phyloP scores from a whole-genome alignment of 2,329 filamentous ascomycete species.

The Ascomycota sp. region DNA sequence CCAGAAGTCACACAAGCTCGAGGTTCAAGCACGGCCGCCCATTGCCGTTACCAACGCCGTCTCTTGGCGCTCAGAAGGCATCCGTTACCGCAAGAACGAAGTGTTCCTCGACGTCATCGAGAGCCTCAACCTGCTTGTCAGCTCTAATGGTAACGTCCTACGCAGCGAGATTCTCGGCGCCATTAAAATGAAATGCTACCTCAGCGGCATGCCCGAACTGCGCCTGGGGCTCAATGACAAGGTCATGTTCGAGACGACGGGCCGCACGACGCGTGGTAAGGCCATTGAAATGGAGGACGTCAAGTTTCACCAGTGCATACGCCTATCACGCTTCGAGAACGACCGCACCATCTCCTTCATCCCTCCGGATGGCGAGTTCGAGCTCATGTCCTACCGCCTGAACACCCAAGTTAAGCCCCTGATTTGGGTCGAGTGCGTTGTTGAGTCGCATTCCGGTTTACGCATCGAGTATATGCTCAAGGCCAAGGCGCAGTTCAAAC shows the following conservation, averaged over 20 bases:
- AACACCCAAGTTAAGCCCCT: slow-evolving; percentile 97
- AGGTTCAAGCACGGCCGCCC: slow-evolving; percentile 84
- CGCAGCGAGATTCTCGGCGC: slow-evolving; percentile 91
- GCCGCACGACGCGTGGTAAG: slow-evolving; percentile 81
- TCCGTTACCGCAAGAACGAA: slow-evolving; percentile 97
- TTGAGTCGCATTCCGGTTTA: slow-evolving; percentile 87
- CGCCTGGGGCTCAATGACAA: slow-evolving; percentile 93
- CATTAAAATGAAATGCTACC: slow-evolving; percentile 99
- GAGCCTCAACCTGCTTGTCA: slow-evolving; percentile 87
- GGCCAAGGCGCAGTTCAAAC: slow-evolving; percentile 94
- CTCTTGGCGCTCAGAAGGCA: slow-evolving; percentile 93
- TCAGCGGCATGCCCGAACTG: slow-evolving; percentile 94
- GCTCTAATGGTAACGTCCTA: slow-evolving; percentile 81
- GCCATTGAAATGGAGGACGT: slow-evolving; percentile 99
- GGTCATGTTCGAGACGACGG: slow-evolving; percentile 98
- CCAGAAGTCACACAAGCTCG: slow-evolving; percentile 95
- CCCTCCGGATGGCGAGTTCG: slow-evolving; percentile 93
- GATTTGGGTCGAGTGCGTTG: slow-evolving; percentile 96
- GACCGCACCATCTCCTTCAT: slow-evolving; percentile 98
- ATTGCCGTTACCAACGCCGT: slow-evolving; percentile 98
- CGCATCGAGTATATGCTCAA: slow-evolving; percentile 99
- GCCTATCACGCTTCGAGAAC: slow-evolving; percentile 90
- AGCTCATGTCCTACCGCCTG: slow-evolving; percentile 96
- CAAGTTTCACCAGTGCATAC: slow-evolving; percentile 97
- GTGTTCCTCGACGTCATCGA: slow-evolving; percentile 97